Evolutionary conservation across 495 filamentous ascomycete genomes (phyloP).

Genomic region (Podospora pseudoanserina): DNA sequence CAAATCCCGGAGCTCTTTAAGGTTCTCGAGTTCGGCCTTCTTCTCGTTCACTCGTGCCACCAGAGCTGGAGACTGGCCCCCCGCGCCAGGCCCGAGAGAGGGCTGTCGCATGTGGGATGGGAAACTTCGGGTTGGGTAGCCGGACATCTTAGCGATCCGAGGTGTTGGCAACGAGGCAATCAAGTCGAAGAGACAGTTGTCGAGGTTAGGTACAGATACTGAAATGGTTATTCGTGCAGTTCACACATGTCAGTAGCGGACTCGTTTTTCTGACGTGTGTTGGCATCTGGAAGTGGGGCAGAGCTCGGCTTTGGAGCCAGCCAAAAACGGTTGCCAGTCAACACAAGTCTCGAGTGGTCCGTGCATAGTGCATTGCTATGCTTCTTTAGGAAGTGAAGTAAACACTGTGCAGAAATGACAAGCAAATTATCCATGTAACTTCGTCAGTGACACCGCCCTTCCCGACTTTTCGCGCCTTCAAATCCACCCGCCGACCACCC

Average conservation of each 20-base stretch:
- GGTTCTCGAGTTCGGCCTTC: slow-evolving; percentile 84
- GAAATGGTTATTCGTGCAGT: background rate
- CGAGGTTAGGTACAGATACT: slow-evolving; percentile 2
- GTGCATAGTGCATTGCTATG: slow-evolving; percentile 19
- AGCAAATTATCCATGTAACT: slow-evolving; percentile 16
- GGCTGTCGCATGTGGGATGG: slow-evolving; percentile 60
- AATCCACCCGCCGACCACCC: slow-evolving; percentile 5
- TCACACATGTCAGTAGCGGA: background rate
- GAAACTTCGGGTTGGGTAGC: slow-evolving; percentile 50
- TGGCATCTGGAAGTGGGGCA: slow-evolving; percentile 3
- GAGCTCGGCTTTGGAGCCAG: slow-evolving; percentile 1
- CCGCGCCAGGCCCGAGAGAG: slow-evolving; percentile 47
- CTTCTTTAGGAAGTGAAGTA: slow-evolving; percentile 29
- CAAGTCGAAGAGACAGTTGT: slow-evolving; percentile 2
- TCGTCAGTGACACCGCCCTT: slow-evolving; percentile 10
- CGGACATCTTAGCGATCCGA: slow-evolving; percentile 27
- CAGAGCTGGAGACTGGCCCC: slow-evolving; percentile 74
- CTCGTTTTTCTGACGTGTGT: slow-evolving; percentile 5
- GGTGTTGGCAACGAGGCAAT: slow-evolving; percentile 10
- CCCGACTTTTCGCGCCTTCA: slow-evolving; percentile 4
- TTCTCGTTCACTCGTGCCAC: slow-evolving; percentile 87
- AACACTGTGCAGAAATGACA: slow-evolving; percentile 29
- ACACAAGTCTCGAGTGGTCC: slow-evolving; percentile 10
- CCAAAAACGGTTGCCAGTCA: slow-evolving; percentile 14
- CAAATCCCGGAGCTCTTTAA: slow-evolving; percentile 82